These are phyloP conservation scores for Candida adriatica DNA, from an alignment of 805 yeast species.

Conservation along the genomic window DNA sequence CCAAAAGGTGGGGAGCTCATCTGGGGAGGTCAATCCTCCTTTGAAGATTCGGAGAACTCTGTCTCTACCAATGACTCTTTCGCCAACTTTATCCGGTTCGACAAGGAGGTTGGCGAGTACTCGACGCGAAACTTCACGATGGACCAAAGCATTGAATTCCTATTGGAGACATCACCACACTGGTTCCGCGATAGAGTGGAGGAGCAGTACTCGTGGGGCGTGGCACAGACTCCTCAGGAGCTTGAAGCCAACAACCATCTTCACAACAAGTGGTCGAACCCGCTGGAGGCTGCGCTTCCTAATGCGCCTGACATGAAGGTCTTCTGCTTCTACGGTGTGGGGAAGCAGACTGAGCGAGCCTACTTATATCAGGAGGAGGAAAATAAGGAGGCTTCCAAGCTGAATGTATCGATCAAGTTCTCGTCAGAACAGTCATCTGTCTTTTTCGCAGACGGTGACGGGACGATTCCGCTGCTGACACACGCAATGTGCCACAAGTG, in stretches of 20 bases:
- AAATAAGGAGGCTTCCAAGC: constrained; percentile 40
- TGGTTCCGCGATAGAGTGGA: constrained; percentile 66
- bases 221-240: constrained; percentile 55
- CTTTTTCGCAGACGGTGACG: constrained; percentile 87
- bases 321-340: constrained; percentile 92
- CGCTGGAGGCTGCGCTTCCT: constrained; percentile 87
- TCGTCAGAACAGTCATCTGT: constrained; percentile 57
- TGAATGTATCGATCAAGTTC: constrained; percentile 71
- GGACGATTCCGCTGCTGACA: constrained; percentile 82
- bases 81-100: constrained; percentile 71
- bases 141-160: constrained; percentile 56
- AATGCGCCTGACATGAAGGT: constrained; percentile 89
- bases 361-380: constrained; percentile 74
- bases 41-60: constrained; percentile 41
- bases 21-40: constrained; percentile 87
- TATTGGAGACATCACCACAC: constrained; percentile 58
- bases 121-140: constrained; percentile 55
- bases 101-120: constrained; percentile 35
- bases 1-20: constrained; percentile 91
- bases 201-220: constrained; percentile 74
- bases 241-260: constrained; percentile 58
- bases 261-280: constrained; percentile 87
- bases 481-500: constrained; percentile 91
- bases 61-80: constrained; percentile 33
- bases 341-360: constrained; percentile 92